Conservation (phyloP, 306 rosid species). For the Ormosia semicastrata region DNA sequence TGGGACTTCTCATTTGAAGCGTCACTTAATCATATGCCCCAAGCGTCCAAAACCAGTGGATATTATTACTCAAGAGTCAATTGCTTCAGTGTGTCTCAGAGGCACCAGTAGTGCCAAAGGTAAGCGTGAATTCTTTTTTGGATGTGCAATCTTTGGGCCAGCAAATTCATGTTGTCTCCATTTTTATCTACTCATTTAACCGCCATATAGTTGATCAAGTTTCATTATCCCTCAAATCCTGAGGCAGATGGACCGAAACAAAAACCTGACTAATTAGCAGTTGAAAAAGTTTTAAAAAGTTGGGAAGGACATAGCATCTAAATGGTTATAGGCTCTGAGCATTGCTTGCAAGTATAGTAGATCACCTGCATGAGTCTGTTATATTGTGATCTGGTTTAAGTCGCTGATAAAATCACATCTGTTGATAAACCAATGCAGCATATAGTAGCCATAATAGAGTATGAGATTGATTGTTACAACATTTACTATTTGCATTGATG, state of each 20-base stretch:
- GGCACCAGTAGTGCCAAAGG: slow-evolving; percentile 24
- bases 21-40: slow-evolving; percentile 46
- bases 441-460: slow-evolving; percentile 1
- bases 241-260: not conserved
- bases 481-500: not conserved
- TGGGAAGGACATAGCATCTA: not conserved
- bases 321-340: not conserved
- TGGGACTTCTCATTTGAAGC: slow-evolving; percentile 59
- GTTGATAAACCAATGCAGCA: slow-evolving; percentile 2
- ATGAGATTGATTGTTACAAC: not conserved
- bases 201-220: not conserved
- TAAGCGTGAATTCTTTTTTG: not conserved
- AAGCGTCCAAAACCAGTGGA: slow-evolving; percentile 44
- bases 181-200: not conserved
- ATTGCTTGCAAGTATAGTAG: not conserved
- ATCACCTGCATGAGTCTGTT: not conserved
- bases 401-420: not conserved
- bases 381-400: not conserved
- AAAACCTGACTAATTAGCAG: not conserved
- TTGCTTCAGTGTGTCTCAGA: slow-evolving; percentile 3
- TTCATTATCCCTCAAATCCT: not conserved
- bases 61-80: slow-evolving; percentile 28
- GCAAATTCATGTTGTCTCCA: slow-evolving; percentile 12
- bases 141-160: not conserved
- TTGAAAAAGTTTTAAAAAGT: not conserved